These are phyloP conservation scores for Aciculoconidium aculeatum DNA, from an alignment of 805 yeast genomes.

Conservation along the genomic window DNA sequence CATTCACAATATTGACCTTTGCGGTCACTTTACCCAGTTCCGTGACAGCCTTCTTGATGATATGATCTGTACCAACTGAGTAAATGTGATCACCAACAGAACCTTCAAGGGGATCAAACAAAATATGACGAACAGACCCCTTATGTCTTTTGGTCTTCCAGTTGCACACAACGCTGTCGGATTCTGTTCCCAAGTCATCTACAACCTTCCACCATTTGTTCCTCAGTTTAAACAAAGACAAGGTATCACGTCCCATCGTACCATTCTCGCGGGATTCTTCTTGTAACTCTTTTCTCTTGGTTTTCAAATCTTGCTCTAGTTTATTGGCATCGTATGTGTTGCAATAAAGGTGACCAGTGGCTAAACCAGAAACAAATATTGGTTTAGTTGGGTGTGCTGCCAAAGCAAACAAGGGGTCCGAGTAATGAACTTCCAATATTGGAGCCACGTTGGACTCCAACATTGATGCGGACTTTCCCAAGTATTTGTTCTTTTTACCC, in stretches of 20 bases:
- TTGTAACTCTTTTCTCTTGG: constrained; percentile 15
- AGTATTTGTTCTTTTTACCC: constrained; percentile 22
- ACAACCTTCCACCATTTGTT: constrained; percentile 44
- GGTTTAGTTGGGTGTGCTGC: constrained; percentile 76
- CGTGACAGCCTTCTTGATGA: constrained; percentile 67
- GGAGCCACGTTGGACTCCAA: constrained; percentile 35
- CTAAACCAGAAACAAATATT: constrained; percentile 65
- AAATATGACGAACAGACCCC: constrained; percentile 73
- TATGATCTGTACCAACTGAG: constrained; percentile 75
- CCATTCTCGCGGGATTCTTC: constrained; percentile 21
- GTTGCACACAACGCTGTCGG: constrained; percentile 27
- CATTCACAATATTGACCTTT: constrained; percentile 33
- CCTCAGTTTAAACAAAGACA: constrained; percentile 28
- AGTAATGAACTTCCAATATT: constrained; percentile 40
- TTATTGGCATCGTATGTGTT: constrained; percentile 49
- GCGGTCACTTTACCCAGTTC: constrained; percentile 70
- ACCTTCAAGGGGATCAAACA: constrained; percentile 49
- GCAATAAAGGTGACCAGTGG: constrained; percentile 70
- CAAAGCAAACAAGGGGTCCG: constrained; percentile 67
- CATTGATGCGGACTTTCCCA: constrained; percentile 21
- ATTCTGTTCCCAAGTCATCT: constrained; percentile 18
- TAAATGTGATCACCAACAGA: constrained; percentile 48
- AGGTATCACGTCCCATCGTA: constrained; percentile 15
- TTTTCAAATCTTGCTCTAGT: constrained; percentile 29
- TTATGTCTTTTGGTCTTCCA: constrained; percentile 94